These are phyloP conservation scores for Hysterangium stoloniferum DNA, from an alignment of 768 basidiomycete genomes.

Conservation along the genomic window DNA sequence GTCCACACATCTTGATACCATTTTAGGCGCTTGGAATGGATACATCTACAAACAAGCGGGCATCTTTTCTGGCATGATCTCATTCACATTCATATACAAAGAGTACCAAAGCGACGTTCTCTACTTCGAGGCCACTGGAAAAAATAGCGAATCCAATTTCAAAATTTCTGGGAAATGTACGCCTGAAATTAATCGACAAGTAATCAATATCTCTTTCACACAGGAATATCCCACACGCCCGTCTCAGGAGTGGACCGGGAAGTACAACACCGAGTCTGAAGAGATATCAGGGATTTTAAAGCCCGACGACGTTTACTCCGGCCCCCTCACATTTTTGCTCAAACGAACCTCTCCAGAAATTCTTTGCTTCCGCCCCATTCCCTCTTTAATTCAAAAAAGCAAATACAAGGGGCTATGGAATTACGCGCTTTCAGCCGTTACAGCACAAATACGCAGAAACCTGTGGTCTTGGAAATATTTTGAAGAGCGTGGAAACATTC, in stretches of 20 bases:
- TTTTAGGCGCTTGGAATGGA: neutral
- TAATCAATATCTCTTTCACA: conserved; percentile 20
- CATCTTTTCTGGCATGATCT: conserved; percentile 3
- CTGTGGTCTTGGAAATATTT: conserved; percentile 27
- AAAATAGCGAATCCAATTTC: conserved; percentile 14
- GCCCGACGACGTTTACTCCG: neutral
- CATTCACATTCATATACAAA: neutral
- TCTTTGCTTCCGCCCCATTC: conserved; percentile 24
- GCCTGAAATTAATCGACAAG: conserved; percentile 8
- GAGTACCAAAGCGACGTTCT: conserved; percentile 6
- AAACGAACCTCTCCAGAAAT: conserved; percentile 22
- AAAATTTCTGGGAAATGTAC: conserved; percentile 16
- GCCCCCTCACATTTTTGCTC: conserved; percentile 18
- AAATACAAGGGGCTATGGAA: conserved; percentile 25
- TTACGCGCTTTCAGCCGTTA: conserved; percentile 23
- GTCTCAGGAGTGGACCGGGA: neutral
- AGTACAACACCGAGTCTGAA: neutral
- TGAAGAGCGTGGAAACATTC: conserved; percentile 11
- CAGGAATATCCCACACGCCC: conserved; percentile 17
- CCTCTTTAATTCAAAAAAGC: conserved; percentile 18
- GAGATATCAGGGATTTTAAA: neutral
- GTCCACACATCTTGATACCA: neutral
- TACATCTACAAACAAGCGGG: neutral
- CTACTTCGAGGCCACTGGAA: conserved; percentile 15
- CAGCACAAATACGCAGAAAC: conserved; percentile 18